Evolutionary conservation across 148 eudicot species (phyloP).

Genomic region (Fagopyrum esculentum): DNA sequence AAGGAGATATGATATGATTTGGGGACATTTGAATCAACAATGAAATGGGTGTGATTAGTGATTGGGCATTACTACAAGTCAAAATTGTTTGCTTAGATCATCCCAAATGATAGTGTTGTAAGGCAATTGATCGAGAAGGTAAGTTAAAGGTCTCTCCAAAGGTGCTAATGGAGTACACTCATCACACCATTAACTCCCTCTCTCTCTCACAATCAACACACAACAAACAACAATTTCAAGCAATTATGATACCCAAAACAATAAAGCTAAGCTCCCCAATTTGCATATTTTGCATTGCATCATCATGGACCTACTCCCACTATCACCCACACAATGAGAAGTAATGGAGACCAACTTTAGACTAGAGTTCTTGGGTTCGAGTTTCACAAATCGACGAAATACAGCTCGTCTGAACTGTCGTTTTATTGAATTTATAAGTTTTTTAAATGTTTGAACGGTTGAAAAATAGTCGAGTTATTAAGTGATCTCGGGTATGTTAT

Average conservation of each 20-base stretch:
- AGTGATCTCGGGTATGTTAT: too few species aligned
- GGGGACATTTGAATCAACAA: neutral
- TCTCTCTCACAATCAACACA: neutral
- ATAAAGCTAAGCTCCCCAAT: conserved; percentile 1
- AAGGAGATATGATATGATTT: neutral
- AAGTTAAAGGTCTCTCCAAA: conserved; percentile 1
- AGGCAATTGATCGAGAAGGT: neutral
- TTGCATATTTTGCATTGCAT: conserved; percentile 3
- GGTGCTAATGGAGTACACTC: conserved; percentile 9
- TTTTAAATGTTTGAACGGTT: too few species aligned
- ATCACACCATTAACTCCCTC: neutral
- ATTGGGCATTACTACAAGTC: neutral
- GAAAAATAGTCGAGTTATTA: too few species aligned
- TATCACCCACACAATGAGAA: neutral
- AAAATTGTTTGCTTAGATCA: conserved; percentile 9
- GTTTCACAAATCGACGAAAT: too few species aligned
- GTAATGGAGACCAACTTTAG: too few species aligned
- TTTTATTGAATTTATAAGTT: too few species aligned
- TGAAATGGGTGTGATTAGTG: neutral
- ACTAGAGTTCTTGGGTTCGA: too few species aligned
- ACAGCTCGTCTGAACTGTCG: too few species aligned
- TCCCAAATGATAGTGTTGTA: neutral
- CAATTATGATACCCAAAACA: conserved; percentile 8
- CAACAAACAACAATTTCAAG: conserved; percentile 1
- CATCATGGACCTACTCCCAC: conserved; percentile 4